Evolutionary conservation across 345 rosid genomes (phyloP).

Genomic region (Citrus cavaleriei): DNA sequence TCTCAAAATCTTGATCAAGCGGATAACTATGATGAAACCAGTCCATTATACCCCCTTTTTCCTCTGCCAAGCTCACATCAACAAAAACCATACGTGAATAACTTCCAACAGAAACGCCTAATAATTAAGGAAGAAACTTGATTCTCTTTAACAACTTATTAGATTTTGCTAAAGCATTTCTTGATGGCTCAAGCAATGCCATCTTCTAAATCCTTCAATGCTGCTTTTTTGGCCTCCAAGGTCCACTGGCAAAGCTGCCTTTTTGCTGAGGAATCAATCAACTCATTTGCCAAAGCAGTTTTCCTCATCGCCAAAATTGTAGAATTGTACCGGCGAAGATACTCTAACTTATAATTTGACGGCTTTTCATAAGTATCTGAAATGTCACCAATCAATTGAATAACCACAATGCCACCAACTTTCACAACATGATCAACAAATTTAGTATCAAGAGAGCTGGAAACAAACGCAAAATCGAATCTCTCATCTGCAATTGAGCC

Average conservation of each 20-base stretch:
- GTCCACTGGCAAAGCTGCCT: slow-evolving; percentile 29
- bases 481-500: slow-evolving; percentile 21
- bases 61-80: slow-evolving; percentile 52
- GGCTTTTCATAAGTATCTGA: slow-evolving; percentile 23
- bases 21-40: slow-evolving; percentile 74
- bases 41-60: slow-evolving; percentile 39
- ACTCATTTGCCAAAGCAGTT: slow-evolving; percentile 4
- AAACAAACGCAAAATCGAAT: slow-evolving; percentile 40
- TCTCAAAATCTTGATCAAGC: slow-evolving; percentile 54
- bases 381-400: slow-evolving; percentile 28
- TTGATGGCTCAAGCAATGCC: slow-evolving; percentile 75
- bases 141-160: slow-evolving; percentile 51
- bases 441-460: slow-evolving; percentile 20
- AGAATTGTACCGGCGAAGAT: slow-evolving; percentile 36
- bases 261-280: not conserved
- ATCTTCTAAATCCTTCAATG: slow-evolving; percentile 64
- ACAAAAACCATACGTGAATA: slow-evolving; percentile 61
- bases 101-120: slow-evolving; percentile 56
- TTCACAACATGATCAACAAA: slow-evolving; percentile 38
- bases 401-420: slow-evolving; percentile 54
- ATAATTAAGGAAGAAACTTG: slow-evolving; percentile 58
- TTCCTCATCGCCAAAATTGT: slow-evolving; percentile 55
- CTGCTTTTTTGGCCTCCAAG: slow-evolving; percentile 49
- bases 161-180: slow-evolving; percentile 63
- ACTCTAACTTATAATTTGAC: slow-evolving; percentile 47